Percentiles rank a stretch among this genome's conserved stretches.
phyloP scores from a whole-genome alignment of 1,139 yeast genomes.

The Sugiyamaella pinicola region DNA sequence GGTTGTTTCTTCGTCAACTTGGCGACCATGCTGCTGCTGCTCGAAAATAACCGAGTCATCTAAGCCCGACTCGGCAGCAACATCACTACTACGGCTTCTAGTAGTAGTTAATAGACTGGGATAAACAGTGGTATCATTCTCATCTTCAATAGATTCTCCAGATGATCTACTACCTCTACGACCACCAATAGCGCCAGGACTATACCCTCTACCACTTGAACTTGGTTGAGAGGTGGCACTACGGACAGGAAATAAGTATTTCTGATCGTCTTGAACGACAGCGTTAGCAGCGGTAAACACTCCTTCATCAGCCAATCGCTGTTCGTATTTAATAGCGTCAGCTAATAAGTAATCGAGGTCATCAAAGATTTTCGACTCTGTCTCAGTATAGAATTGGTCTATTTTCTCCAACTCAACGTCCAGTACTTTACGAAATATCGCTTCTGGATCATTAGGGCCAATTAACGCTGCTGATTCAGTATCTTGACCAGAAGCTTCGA shows the following conservation, averaged over 20 bases:
- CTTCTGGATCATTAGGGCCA: constrained; percentile 49
- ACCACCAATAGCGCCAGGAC: not conserved
- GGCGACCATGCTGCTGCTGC: not conserved
- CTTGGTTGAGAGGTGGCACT: constrained; percentile 5
- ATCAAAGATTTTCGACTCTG: constrained; percentile 51
- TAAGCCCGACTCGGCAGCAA: not conserved
- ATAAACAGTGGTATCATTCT: not conserved
- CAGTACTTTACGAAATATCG: constrained; percentile 54
- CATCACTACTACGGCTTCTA: not conserved
- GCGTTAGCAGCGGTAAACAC: constrained; percentile 12
- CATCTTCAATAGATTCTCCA: constrained; percentile 12
- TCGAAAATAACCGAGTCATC: not conserved
- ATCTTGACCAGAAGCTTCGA: constrained; percentile 39
- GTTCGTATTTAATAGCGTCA: constrained; percentile 39
- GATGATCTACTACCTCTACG: constrained; percentile 9
- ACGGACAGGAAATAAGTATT: constrained; percentile 11
- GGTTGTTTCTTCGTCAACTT: not conserved
- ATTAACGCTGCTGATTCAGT: constrained; percentile 45
- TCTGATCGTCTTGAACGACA: constrained; percentile 15
- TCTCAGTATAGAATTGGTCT: constrained; percentile 54
- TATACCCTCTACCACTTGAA: constrained; percentile 9
- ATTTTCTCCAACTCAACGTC: constrained; percentile 60
- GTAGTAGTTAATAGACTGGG: constrained; percentile 5
- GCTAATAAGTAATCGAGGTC: constrained; percentile 52
- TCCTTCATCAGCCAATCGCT: constrained; percentile 19